These are phyloP conservation scores for Venturia carpophila DNA, from an alignment of 2,329 filamentous ascomycete genomes.

Conservation along the genomic window DNA sequence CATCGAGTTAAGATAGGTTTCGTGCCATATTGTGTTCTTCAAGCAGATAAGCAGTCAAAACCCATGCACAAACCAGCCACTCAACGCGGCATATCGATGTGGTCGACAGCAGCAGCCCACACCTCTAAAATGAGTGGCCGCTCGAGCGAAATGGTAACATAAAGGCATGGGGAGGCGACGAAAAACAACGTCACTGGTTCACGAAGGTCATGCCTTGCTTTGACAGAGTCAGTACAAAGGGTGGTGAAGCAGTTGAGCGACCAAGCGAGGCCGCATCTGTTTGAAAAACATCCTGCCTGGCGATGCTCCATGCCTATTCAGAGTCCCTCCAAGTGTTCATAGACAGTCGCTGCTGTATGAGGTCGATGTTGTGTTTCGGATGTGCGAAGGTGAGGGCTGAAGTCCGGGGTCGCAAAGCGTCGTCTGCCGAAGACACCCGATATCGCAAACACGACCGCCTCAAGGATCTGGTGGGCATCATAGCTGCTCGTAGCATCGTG, in stretches of 20 bases:
- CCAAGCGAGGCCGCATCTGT: background rate
- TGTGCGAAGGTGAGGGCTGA: background rate
- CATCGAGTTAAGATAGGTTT: background rate
- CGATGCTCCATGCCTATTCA: background rate
- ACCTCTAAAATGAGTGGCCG: background rate
- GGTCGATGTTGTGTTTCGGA: background rate
- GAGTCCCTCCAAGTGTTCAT: background rate
- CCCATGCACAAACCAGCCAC: conserved; percentile 1
- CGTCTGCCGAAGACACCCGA: background rate
- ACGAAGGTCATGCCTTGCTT: background rate
- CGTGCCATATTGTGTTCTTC: background rate
- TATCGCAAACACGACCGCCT: background rate
- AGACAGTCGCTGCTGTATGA: background rate
- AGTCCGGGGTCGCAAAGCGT: background rate
- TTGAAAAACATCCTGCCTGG: too few relatives aligned
- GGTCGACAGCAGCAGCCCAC: background rate
- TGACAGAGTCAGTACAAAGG: background rate
- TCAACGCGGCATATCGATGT: background rate
- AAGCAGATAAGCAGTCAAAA: background rate
- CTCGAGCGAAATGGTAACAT: background rate
- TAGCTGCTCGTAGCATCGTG: background rate
- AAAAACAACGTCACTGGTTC: background rate
- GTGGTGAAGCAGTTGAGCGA: background rate
- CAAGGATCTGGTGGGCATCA: background rate
- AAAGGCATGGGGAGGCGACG: background rate